Evolutionary conservation across 768 basidiomycete genomes (phyloP), one percentile per base, ranked within the genome.

Genomic region (Tephrocybe rancida): DNA sequence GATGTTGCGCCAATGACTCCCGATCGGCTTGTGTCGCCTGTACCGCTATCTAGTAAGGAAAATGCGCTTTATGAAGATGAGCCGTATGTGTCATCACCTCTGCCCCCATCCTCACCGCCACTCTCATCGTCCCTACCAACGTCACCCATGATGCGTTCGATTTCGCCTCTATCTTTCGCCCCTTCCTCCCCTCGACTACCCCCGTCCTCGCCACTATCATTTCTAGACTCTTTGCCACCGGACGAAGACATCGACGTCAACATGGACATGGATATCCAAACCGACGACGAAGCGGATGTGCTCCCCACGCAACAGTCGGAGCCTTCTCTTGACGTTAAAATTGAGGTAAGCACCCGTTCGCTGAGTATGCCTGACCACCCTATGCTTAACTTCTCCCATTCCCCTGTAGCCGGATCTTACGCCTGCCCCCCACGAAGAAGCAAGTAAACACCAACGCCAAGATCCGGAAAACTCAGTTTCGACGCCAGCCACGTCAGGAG

Each of bases 121-220:
- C 74, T 71, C 5, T 73, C 79, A 13, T 79, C 80, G 13, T 79
- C 80, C 2, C 78, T 61, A 30, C 64, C 71, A 32, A 65, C 70
- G 32, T 71, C 75, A 24, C 66, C 74, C 22, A 58, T 67, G 53
- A 67, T 65, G 57, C 70, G 64, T 64, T 71, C 79, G 58, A 66
- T 66, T 54, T 75, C 72, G 27, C 65, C 66, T 32, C 35, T 59
- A 32, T 64, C 61, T 7, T 55, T 48, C 44, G 57, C 61, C 21
- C 59, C 50, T 21, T 64, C 53, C 21, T 53, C 62, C 13, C 65
- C 64, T 3, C 58, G 57, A 24, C 50, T 67, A 30, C 58, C 62
- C 25, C 64, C 67, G 19, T 70, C 68, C 10, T 55, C 54, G 5
- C 57, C 59, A 2, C 42, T 62, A 37, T 57, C 58, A 3, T 55